A percentile compares a stretch with the other conserved stretches of the same genome.
phyloP scores from a whole-genome alignment of 768 basidiomycete genomes.

The Myochromella boudieri region DNA sequence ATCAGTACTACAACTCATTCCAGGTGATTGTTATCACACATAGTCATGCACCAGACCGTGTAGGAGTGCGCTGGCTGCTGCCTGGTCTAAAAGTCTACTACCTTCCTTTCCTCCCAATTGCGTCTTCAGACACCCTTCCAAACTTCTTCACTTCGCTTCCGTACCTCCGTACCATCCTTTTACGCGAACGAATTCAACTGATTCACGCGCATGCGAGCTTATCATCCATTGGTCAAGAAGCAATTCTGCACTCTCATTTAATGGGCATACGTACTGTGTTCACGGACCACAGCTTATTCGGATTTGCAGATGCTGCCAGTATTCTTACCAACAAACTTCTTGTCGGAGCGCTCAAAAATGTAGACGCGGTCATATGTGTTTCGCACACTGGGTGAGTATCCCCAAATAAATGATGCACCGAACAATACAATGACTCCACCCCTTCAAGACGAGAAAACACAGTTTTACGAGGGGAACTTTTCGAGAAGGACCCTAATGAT shows the following conservation, averaged over 20 bases:
- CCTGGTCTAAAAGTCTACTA: conserved; percentile 93
- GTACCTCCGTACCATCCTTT: conserved; percentile 84
- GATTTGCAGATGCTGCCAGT: conserved; percentile 95
- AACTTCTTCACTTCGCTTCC: conserved; percentile 93
- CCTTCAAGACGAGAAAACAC: conserved; percentile 92
- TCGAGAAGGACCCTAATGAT: conserved; percentile 48
- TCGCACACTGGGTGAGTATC: conserved; percentile 86
- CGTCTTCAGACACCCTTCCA: conserved; percentile 90
- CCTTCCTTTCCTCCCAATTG: conserved; percentile 85
- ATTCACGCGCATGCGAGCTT: conserved; percentile 93
- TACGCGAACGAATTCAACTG: conserved; percentile 83
- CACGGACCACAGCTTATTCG: conserved; percentile 96
- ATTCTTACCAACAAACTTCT: conserved; percentile 97
- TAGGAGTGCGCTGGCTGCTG: conserved; percentile 87
- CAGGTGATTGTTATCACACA: conserved; percentile 96
- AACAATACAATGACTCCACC: neutral
- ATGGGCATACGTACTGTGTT: conserved; percentile 90
- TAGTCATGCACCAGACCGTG: conserved; percentile 80
- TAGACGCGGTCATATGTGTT: conserved; percentile 94
- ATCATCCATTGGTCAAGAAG: conserved; percentile 90
- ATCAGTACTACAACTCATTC: too few species aligned
- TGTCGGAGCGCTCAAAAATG: conserved; percentile 81
- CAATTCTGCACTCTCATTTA: conserved; percentile 83
- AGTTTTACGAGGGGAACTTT: conserved; percentile 80
- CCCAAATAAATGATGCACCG: neutral